Base-by-base conservation (phyloP, 805 yeast genomes). In the Suhomyces sp. region DNA sequence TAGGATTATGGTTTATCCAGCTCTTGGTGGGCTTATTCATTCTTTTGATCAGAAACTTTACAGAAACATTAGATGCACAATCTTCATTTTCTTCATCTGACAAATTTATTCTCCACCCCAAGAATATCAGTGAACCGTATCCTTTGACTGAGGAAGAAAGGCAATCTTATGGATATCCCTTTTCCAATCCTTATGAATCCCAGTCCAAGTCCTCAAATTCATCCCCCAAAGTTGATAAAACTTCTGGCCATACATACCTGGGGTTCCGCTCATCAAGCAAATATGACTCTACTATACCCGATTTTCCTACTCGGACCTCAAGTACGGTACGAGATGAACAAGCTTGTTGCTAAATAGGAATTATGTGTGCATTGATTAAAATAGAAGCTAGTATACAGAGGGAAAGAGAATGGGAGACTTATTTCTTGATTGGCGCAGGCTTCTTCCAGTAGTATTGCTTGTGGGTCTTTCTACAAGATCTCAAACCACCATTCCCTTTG, bases 401-500 rank as follows among this genome's bases (percentile, higher is more conserved):
- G 13, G 13, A 24, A 6, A 13, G 17, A 10, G 19, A 18, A 15
- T n/a, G 13, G 27, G 5, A 28, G 13, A 10, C 10, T 42, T 48
- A 58, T 42, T 63, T 63, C 54, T 67, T 67, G 35, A 60, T 63
- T 7, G 73, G 66, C 2, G 73, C 72, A 5, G 85, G 85, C 46
- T 69, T 76, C 52, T 77, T 76, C 85, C 87, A 81, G 58, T 77
- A 81, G 55, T 81, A 81, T 59, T 83, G 98, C 63, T 93, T 93
- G 64, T 90, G 98, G 1, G 86, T 85, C 63, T 83, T 88, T 65
- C 98, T 77, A 63, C 98, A 93, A 28, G 84, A 78, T 58, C 98
- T 77, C 47, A 91, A 68, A 3, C 78, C 76, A 1, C 91, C 87
- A 50, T 77, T 74, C 8, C 97, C 97, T 54, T 87, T 84, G 35